A percentile compares a stretch with the other conserved stretches of the same genome.
Conservation (phyloP, 352 stramenopile genomes). For the Globisporangium viniferum region DNA sequence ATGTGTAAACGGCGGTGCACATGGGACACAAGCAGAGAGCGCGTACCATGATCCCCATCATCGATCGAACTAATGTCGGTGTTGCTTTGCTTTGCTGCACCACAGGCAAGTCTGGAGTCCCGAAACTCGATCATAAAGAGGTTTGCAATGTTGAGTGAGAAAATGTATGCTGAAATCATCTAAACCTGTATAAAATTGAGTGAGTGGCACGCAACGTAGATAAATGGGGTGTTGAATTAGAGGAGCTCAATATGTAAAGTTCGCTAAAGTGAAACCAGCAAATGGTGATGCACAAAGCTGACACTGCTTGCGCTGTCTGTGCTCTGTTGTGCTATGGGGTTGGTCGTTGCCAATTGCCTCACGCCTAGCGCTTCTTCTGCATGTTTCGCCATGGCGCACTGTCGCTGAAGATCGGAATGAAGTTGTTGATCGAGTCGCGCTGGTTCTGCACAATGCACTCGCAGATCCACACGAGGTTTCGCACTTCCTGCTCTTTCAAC, state of each 20-base stretch:
- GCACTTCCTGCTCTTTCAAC: constrained; percentile 99
- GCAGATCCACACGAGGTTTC: constrained; percentile 99
- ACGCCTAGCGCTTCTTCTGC: constrained; percentile 52
- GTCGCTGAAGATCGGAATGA: constrained; percentile 98
- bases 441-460: constrained; percentile 99
- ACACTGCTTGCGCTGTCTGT: background rate
- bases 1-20: background rate
- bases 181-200: background rate
- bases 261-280: constrained; percentile 2
- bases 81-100: background rate
- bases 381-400: constrained; percentile 89
- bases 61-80: background rate
- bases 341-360: background rate
- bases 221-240: constrained; percentile 2
- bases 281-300: background rate
- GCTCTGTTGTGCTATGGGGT: background rate
- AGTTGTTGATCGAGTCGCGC: constrained; percentile 99
- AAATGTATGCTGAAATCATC: background rate
- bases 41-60: constrained; percentile 18
- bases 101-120: background rate
- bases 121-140: background rate
- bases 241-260: background rate
- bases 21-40: background rate
- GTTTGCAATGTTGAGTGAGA: background rate
- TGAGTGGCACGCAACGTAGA: background rate